phyloP scores from a whole-genome alignment of 2,329 filamentous ascomycete genomes.

The Cladosporium phlei region DNA sequence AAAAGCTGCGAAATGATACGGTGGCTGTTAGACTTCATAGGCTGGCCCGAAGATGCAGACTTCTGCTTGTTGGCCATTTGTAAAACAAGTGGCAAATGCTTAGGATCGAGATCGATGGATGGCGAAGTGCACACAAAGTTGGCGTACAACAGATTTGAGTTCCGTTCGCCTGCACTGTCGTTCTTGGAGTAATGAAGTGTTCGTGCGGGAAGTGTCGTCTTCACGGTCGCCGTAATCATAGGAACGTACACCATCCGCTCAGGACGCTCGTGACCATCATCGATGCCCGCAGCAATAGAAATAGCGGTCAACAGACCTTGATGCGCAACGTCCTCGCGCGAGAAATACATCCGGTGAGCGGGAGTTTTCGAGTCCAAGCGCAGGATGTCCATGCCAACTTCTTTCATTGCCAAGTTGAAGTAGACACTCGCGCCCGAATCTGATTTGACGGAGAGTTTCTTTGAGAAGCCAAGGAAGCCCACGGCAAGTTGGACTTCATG shows the following conservation, averaged over 20 bases:
- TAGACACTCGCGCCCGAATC: slow-evolving; percentile 66
- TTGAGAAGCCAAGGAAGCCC: slow-evolving; percentile 82
- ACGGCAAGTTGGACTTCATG: slow-evolving; percentile 96
- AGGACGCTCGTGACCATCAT: slow-evolving; percentile 80
- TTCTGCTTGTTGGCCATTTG: slow-evolving; percentile 57
- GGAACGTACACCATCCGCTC: slow-evolving; percentile 89
- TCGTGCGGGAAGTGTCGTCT: slow-evolving; percentile 91
- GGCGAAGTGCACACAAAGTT: slow-evolving; percentile 96
- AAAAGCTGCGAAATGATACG: slow-evolving; percentile 81
- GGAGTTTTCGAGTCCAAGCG: slow-evolving; percentile 87
- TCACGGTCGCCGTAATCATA: slow-evolving; percentile 93
- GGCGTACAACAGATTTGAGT: slow-evolving; percentile 92
- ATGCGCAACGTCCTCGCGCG: slow-evolving; percentile 84
- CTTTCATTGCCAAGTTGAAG: slow-evolving; percentile 89
- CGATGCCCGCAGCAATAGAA: slow-evolving; percentile 84
- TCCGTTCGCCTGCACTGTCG: slow-evolving; percentile 69
- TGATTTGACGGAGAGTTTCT: slow-evolving; percentile 65
- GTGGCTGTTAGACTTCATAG: slow-evolving; percentile 40
- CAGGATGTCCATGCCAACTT: slow-evolving; percentile 88
- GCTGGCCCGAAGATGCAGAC: background rate
- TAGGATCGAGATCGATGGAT: slow-evolving; percentile 86
- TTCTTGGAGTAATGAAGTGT: slow-evolving; percentile 75
- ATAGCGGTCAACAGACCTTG: slow-evolving; percentile 89
- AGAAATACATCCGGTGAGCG: slow-evolving; percentile 97
- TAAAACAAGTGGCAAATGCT: slow-evolving; percentile 80